Evolutionary conservation across 2,329 filamentous ascomycete species (phyloP), one percentile per base, ranked within the genome.

Genomic region (Diplodia corticola): DNA sequence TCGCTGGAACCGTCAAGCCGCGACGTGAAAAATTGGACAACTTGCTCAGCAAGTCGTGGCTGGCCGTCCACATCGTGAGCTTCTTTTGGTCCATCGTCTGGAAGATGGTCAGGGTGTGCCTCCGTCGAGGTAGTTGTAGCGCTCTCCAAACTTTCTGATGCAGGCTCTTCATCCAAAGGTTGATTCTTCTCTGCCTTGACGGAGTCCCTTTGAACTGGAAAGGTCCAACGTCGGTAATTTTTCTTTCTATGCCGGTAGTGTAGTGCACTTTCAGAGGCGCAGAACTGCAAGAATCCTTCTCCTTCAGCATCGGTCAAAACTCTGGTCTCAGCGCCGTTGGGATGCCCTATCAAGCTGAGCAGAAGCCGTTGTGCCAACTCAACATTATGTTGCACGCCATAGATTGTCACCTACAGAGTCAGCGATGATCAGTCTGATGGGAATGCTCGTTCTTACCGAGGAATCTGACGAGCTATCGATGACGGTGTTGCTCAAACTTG

Each of bases 331-430:
- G 55, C 49, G 20, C 20, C 22, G 10, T 28, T 44, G 6, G 51
- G 17, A 55, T 63, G 17, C 54, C 73, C 73, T 13, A 78, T 64
- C 28, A 77, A 66, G 33, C 67, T 70, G 20, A 75, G 51, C 13
- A 78, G 68, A 30, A 67, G 69, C 7, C 75, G 72, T 60, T 71
- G 69, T 35, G 76, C 76, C 55, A 77, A 73, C 22, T 69, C 70
- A 17, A 72, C 65, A 1, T 46, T 59, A 35, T 70, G 68, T 40
- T 72, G 64, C n/a, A 74, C 55, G 0, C 70, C 76, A 35, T 72
- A 70, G 12, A 78, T 74, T 4, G 69, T 64, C 13, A 76, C 35
- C 76, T 78, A 26, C 1, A 12, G 17, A 17, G 37, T 71, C 64
- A 70, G 71, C 64, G 20, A 22, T 7, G 17, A 48, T 9, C 4